Evolutionary conservation across 2,329 filamentous ascomycete genomes (phyloP).

Genomic region (Biscogniauxia marginata): DNA sequence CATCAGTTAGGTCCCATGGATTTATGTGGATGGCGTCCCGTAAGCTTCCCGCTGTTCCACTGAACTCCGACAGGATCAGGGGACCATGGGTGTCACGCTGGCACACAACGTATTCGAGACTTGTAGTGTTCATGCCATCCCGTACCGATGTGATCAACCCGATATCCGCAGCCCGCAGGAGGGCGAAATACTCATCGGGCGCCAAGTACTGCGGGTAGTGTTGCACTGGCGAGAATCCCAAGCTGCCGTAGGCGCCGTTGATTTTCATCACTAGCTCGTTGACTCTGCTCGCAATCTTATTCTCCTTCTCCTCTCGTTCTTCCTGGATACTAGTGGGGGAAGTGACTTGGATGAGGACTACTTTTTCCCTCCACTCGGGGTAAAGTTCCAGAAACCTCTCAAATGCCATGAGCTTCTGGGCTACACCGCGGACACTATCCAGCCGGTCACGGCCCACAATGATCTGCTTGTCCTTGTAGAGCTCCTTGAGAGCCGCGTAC

Average conservation of each 20-base stretch:
- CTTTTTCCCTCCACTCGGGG: slow-evolving; percentile 87
- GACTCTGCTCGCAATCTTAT: slow-evolving; percentile 83
- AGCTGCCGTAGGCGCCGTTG: slow-evolving; percentile 84
- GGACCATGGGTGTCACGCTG: slow-evolving; percentile 85
- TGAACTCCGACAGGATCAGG: slow-evolving; percentile 94
- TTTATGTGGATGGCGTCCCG: slow-evolving; percentile 92
- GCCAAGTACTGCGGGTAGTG: slow-evolving; percentile 93
- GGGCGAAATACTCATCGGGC: slow-evolving; percentile 88
- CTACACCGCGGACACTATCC: slow-evolving; percentile 87
- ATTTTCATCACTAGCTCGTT: slow-evolving; percentile 89
- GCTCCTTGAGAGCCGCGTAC: slow-evolving; percentile 68
- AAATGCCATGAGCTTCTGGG: slow-evolving; percentile 95
- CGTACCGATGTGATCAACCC: slow-evolving; percentile 93
- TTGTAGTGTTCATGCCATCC: slow-evolving; percentile 98
- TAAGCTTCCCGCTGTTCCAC: slow-evolving; percentile 84
- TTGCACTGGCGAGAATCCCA: slow-evolving; percentile 87
- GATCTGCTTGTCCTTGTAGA: slow-evolving; percentile 89
- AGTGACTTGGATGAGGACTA: slow-evolving; percentile 92
- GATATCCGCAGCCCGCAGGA: slow-evolving; percentile 87
- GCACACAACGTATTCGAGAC: slow-evolving; percentile 89
- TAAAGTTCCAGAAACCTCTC: slow-evolving; percentile 88
- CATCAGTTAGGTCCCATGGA: slow-evolving; percentile 85
- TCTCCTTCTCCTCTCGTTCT: slow-evolving; percentile 72
- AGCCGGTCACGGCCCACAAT: slow-evolving; percentile 94
- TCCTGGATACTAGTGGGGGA: slow-evolving; percentile 81